Percentiles rank a stretch among this genome's conserved stretches.
Evolutionary conservation across 768 basidiomycete genomes (phyloP).

Genomic region (Pleurotus pulmonarius): DNA sequence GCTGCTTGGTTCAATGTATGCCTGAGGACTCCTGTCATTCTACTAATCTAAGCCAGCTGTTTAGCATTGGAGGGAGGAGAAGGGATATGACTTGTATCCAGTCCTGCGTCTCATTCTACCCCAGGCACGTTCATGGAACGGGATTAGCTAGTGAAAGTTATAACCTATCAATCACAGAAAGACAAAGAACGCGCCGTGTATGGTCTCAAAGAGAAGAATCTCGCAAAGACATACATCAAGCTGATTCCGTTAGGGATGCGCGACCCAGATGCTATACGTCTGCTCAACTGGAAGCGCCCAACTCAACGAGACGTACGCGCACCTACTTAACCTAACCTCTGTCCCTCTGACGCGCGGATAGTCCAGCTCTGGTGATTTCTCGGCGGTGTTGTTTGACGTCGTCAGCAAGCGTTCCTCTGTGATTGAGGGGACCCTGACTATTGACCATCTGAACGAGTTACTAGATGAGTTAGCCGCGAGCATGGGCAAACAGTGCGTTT

Average conservation of each 20-base stretch:
- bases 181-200: conserved; percentile 92
- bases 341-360: conserved; percentile 20
- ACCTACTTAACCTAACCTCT: not conserved
- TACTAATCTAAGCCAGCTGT: not conserved
- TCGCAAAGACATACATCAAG: conserved; percentile 91
- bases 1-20: conserved; percentile 79
- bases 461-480: conserved; percentile 75
- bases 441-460: conserved; percentile 81
- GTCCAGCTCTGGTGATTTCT: conserved; percentile 83
- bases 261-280: conserved; percentile 75
- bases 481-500: conserved; percentile 66
- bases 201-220: conserved; percentile 90
- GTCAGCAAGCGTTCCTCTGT: conserved; percentile 81
- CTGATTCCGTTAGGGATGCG: conserved; percentile 79
- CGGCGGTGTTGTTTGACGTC: conserved; percentile 82
- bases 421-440: conserved; percentile 65
- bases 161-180: conserved; percentile 51
- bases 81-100: conserved; percentile 88
- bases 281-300: conserved; percentile 90
- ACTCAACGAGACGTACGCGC: conserved; percentile 58
- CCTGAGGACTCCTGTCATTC: conserved; percentile 9
- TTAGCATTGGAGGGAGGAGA: conserved; percentile 82
- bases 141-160: not conserved
- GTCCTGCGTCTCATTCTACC: conserved; percentile 87
- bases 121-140: conserved; percentile 46